These are phyloP conservation scores for Ilyonectria sp. DNA, from an alignment of 2,329 filamentous ascomycete species.

Conservation along the genomic window DNA sequence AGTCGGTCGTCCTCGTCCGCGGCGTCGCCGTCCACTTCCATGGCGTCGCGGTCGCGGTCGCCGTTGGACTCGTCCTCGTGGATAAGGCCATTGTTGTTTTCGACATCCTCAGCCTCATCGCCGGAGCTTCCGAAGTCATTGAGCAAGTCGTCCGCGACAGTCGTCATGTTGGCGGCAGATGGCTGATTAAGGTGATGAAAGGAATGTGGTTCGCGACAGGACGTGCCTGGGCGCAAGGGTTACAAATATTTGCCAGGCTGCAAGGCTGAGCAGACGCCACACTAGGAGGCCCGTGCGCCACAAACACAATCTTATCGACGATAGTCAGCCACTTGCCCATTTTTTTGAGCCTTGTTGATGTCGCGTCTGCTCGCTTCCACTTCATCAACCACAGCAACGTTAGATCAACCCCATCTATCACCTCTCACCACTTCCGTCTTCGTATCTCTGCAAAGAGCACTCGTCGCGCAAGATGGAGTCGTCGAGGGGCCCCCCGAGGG, in stretches of 20 bases:
- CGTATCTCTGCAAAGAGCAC: not conserved
- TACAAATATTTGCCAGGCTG: conserved; percentile 45
- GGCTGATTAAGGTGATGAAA: conserved; percentile 17
- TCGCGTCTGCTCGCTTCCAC: conserved; percentile 40
- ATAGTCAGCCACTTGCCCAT: conserved; percentile 35
- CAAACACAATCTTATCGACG: conserved; percentile 25
- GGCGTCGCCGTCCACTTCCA: conserved; percentile 57
- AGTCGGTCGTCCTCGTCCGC: conserved; percentile 68
- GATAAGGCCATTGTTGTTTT: conserved; percentile 66
- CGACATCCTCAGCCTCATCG: conserved; percentile 79
- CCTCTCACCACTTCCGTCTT: not conserved
- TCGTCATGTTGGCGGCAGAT: conserved; percentile 76
- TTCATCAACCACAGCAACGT: conserved; percentile 29
- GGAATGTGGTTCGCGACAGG: conserved; percentile 34
- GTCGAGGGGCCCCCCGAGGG: conserved; percentile 90
- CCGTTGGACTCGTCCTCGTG: conserved; percentile 58
- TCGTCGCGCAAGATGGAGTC: conserved; percentile 81
- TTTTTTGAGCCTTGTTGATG: conserved; percentile 46
- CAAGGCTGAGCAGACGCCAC: conserved; percentile 49
- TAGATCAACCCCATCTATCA: conserved; percentile 3
- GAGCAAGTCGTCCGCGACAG: conserved; percentile 91
- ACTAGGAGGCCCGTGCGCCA: conserved; percentile 33
- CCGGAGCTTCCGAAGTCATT: conserved; percentile 79
- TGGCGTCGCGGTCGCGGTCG: conserved; percentile 68
- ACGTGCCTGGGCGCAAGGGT: conserved; percentile 27